Conservation (phyloP, 164 flowering plant genomes). For the Amborella trichopoda region DNA sequence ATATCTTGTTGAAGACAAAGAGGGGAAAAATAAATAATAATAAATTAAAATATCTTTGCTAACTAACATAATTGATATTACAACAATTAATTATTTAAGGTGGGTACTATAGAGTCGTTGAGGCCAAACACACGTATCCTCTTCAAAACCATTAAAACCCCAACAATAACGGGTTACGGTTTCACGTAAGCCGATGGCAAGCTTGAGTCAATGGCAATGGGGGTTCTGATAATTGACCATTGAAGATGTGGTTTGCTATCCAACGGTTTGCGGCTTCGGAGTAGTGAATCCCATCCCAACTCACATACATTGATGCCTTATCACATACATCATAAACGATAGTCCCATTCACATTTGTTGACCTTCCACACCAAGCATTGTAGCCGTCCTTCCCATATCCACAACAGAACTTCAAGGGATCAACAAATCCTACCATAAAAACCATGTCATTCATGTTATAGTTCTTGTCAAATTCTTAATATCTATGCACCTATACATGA, state of each 20-base stretch:
- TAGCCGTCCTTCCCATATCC: slow-evolving; percentile 11
- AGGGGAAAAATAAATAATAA: no score
- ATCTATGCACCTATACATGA: no score
- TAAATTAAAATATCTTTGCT: no score
- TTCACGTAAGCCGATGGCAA: slow-evolving; percentile 6
- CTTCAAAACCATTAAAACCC: no score
- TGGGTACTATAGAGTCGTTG: no score
- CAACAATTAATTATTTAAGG: no score
- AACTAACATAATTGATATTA: no score
- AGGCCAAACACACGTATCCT: no score
- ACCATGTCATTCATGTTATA: no score
- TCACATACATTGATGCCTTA: slow-evolving; percentile 30
- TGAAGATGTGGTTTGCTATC: slow-evolving; percentile 30
- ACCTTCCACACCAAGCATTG: slow-evolving; percentile 35
- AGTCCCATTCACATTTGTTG: slow-evolving; percentile 35
- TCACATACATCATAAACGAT: slow-evolving; percentile 39
- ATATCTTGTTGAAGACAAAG: no score
- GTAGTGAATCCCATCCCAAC: slow-evolving; percentile 81
- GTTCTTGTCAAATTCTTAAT: no score
- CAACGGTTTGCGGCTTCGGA: slow-evolving; percentile 43
- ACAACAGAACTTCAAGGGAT: slow-evolving; percentile 49
- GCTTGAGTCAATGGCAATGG: slow-evolving; percentile 16
- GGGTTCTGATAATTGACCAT: slow-evolving; percentile 38
- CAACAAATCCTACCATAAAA: slow-evolving; percentile 37
- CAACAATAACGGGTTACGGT: no score